Percentiles rank a stretch among this genome's conserved stretches.
Conservation (phyloP, 257 asterid species). For the Lantana camara region DNA sequence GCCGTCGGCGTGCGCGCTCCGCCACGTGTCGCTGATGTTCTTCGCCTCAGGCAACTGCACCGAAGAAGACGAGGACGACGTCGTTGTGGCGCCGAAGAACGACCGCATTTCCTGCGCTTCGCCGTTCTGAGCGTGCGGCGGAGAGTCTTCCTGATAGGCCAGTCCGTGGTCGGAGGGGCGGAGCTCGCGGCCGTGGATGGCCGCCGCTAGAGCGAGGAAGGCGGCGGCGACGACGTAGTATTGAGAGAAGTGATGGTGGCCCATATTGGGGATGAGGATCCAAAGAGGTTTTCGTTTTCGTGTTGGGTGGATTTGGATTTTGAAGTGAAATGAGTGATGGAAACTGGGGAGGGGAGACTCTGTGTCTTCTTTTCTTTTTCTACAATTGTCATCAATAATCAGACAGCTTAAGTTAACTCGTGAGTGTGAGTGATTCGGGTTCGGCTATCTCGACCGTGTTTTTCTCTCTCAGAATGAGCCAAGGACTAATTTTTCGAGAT, state of each 20-base stretch:
- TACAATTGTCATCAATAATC: slow-evolving; percentile 17
- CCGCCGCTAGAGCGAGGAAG: background rate
- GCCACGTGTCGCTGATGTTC: slow-evolving; percentile 55
- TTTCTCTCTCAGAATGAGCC: too few relatives aligned
- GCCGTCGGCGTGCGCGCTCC: slow-evolving; percentile 35
- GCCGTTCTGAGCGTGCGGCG: slow-evolving; percentile 25
- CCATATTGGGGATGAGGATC: slow-evolving; percentile 16
- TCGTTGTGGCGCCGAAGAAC: slow-evolving; percentile 50
- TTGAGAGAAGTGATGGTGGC: slow-evolving; percentile 7
- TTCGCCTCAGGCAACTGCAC: slow-evolving; percentile 70
- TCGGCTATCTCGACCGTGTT: too few relatives aligned
- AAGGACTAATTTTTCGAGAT: too few relatives aligned
- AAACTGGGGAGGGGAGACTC: slow-evolving; percentile 4
- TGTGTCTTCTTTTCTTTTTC: background rate
- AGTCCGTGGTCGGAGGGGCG: slow-evolving; percentile 60
- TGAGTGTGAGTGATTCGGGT: too few relatives aligned
- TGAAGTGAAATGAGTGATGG: slow-evolving; percentile 24
- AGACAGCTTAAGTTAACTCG: slow-evolving; percentile 29
- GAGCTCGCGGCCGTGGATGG: slow-evolving; percentile 38
- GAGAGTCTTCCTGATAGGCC: slow-evolving; percentile 25
- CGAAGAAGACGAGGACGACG: slow-evolving; percentile 27
- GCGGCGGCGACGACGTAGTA: slow-evolving; percentile 27
- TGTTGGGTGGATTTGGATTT: background rate
- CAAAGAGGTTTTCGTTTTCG: background rate
- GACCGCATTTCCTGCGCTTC: slow-evolving; percentile 35